Base-by-base conservation (phyloP, 139 green algal genomes). In the Tetraselmis striata region DNA sequence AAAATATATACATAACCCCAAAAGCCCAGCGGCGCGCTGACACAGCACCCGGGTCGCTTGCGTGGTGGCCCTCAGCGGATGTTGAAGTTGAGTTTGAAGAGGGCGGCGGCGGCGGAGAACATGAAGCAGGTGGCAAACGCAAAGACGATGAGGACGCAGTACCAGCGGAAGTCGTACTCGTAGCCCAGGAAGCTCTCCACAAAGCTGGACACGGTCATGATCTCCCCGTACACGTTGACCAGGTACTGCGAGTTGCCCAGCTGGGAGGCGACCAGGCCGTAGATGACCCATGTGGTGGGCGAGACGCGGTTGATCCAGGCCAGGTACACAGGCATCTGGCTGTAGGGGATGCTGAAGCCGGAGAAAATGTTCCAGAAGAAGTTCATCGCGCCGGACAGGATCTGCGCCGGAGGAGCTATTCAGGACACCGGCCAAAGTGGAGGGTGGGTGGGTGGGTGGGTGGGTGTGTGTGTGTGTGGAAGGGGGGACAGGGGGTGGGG, bases 281-380 rank as follows among this genome's bases (percentile, higher is more conserved):
- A 84, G 0, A 83, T 82, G 23, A 29, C 82, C 59, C 59, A 84
- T 0, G 79, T 80, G 30, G 45, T 67, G 45, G 45, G 45, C 45
- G 27, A 30, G 0, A 81, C 30, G 30, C 92, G 81, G 83, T 94
- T 94, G 59, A 94, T 83, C 92, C 92, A 96, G 78, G 89, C 83
- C 89, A 88, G 95, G 58, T 88, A 90, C 29, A 31, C 59, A 0
- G 93, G 93, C 75, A 95, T 95, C 26, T 82, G 28, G 0, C 90
- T 84, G 85, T 94, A 96, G 24, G 92, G 88, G 30, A 94, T 91
- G 79, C 94, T 82, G 80, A 96, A 96, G 30, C 92, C 92, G 31
- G 93, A 94, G 82, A 93, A 95, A 1, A 95, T 84, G 79, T 91
- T 87, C 79, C 87, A 90, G 22, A 87, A 67, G 29, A 87, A 81